These are phyloP conservation scores for Salix viminalis DNA, from an alignment of 345 rosid genomes.

Conservation along the genomic window DNA sequence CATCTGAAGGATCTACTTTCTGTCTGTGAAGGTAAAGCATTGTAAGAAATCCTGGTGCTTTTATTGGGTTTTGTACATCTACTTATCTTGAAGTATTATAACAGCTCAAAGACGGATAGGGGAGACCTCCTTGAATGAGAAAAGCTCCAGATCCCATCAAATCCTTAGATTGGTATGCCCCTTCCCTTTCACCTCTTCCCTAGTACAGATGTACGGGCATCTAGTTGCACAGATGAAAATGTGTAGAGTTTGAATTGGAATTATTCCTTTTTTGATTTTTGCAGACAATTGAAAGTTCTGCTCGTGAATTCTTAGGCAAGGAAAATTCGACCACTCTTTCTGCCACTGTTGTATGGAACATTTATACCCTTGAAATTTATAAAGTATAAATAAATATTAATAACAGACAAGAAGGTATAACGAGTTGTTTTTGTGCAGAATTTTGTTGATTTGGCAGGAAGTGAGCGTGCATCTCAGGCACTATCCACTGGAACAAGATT, in stretches of 20 bases:
- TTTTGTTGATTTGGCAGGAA: conserved; percentile 94
- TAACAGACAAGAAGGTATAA: not conserved
- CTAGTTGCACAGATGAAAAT: not conserved
- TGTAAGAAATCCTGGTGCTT: conserved; percentile 1
- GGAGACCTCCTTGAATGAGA: conserved; percentile 86
- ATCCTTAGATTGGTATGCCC: conserved; percentile 75
- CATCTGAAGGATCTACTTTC: conserved; percentile 84
- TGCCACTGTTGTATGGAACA: conserved; percentile 79
- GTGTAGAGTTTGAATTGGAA: not conserved
- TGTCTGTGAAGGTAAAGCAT: conserved; percentile 73
- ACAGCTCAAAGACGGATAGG: conserved; percentile 91
- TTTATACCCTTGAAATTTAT: not conserved
- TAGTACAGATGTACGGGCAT: conserved; percentile 9
- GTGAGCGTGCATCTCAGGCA: conserved; percentile 95
- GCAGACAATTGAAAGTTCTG: conserved; percentile 91
- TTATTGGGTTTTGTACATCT: conserved; percentile 9
- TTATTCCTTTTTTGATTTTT: conserved; percentile 18
- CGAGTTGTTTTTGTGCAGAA: conserved; percentile 48
- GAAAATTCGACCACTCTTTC: conserved; percentile 80
- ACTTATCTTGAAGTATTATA: conserved; percentile 19
- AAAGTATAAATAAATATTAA: not conserved
- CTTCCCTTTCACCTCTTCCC: not conserved
- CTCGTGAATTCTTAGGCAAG: conserved; percentile 90
- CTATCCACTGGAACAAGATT: conserved; percentile 82
- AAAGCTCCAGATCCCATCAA: conserved; percentile 98